Conservation (phyloP, 768 basidiomycete genomes). For the Lyophyllum semitale region DNA sequence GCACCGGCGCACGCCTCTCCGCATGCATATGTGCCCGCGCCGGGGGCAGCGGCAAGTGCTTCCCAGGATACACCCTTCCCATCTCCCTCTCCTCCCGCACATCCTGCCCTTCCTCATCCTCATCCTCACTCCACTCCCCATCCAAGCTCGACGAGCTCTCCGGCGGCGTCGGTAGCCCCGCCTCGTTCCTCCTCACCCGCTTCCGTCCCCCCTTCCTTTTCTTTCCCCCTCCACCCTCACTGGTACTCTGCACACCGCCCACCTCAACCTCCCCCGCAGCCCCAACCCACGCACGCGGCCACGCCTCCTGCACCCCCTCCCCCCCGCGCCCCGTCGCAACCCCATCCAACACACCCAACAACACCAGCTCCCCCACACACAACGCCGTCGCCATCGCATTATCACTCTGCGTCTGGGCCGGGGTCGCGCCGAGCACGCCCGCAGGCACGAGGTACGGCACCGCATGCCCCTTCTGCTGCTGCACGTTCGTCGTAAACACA, state of each 20-base stretch:
- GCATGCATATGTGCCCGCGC: neutral
- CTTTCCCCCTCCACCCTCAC: neutral
- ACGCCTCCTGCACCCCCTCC: slow-evolving; percentile 8
- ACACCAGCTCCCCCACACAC: slow-evolving; percentile 28
- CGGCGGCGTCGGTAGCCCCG: slow-evolving; percentile 16
- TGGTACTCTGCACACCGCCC: neutral
- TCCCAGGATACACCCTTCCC: neutral
- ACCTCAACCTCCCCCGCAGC: slow-evolving; percentile 6
- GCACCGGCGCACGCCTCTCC: neutral
- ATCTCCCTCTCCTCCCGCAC: neutral
- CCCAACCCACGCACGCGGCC: slow-evolving; percentile 21
- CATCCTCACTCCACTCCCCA: neutral
- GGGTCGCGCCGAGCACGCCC: slow-evolving; percentile 9
- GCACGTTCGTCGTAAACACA: too few species aligned
- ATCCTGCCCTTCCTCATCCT: neutral
- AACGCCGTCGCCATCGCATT: neutral
- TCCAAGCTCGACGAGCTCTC: slow-evolving; percentile 12
- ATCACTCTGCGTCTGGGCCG: neutral
- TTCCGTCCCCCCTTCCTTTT: neutral
- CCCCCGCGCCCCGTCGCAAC: slow-evolving; percentile 10
- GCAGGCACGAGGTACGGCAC: slow-evolving; percentile 16
- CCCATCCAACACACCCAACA: slow-evolving; percentile 28
- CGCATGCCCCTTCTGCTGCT: neutral
- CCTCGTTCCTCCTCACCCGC: slow-evolving; percentile 3
- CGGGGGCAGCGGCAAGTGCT: too few species aligned